Evolutionary conservation across 768 basidiomycete species (phyloP), one percentile per base, ranked within the genome.

Genomic region (Boletus bicolor): DNA sequence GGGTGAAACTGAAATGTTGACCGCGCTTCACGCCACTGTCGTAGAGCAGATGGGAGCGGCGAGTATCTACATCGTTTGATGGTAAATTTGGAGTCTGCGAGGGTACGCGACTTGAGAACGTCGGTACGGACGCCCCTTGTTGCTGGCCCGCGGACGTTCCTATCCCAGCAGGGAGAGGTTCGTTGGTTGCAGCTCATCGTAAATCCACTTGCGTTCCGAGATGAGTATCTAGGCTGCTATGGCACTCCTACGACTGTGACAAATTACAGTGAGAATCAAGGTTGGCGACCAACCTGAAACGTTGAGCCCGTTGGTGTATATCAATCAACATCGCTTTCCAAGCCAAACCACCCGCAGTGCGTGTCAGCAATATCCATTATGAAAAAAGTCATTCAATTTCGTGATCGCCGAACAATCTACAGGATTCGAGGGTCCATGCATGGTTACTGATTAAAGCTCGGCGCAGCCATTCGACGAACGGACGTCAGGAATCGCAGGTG

Each of bases 381-480:
- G n/a, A 34, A 28, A 14, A 12, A 17, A 11, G 42, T 4, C 26
- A 32, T 36, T 37, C 28, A 30, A 30, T 30, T 30, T 30, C n/a
- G 26, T 64, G 45, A 64, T 61, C 54, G 58, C 58, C 62, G 62
- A 60, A 39, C 54, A 47, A 45, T 45, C 43, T 11, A 36, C 47
- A 42, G 14, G 37, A 52, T 21, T 45, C 45, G 42, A 51, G 51
- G 56, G 52, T 17, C n/a, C 36, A 35, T 21, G 57, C 42, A 37
- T 41, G 43, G 42, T 44, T n/a, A 46, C 53, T 4, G 44, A 54
- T 57, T 26, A 43, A 49, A 56, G 56, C 54, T 43, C 35, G 53
- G 43, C 43, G 48, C 43, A 15, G 45, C 28, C 45, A 10, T n/a
- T 44, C 24, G 28, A 43, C 5, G 14, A 1, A 36, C 49, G 51